Evolutionary conservation across 345 rosid genomes (phyloP), one percentile per base, ranked within the genome.

Genomic region (Citrus inodora): DNA sequence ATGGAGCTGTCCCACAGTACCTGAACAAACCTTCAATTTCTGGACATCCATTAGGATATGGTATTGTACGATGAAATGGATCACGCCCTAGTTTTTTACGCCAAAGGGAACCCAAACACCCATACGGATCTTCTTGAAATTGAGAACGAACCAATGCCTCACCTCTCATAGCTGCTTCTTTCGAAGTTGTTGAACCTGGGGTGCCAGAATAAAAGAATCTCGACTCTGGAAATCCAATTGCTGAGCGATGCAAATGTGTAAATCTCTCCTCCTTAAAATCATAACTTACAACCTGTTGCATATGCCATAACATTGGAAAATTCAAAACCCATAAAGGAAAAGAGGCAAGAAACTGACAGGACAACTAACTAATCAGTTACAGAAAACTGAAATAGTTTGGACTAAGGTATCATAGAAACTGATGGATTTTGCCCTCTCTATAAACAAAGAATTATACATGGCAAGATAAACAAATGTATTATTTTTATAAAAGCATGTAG

Each of bases 261-360:
- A 95, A 95, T 64, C 99, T 91, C 76, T 88, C 94, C 83, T 88
- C 90, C 80, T 95, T 95, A 85, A 93, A 95, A 78, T 95, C 97
- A 80, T 93, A 95, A 73, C 99, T 95, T 66, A 95, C 97, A 78
- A 95, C 97, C 99, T 93, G 82, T 65, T 28, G 60, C 71, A 59
- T 76, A 46, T 6, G 56, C 19, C 63, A 60, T 53, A 78, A 40
- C 51, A 61, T 33, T 14, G 33, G n/a, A 64, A 38, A 25, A 55
- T 62, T 78, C 46, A 64, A 24, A 9, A 32, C 24, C 59, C 9
- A 64, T 19, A 55, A 67, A 40, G 38, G 63, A 33, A 59, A n/a
- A 33, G 22, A 35, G 33, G 30, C 42, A 16, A 58, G 3, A 14
- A 81, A 5, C 56, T 67, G 11, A 64, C n/a, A 22, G 1, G 28